Evolutionary conservation across 345 rosid species (phyloP), one percentile per base, ranked within the genome.

Genomic region (Syzygium oleosum): DNA sequence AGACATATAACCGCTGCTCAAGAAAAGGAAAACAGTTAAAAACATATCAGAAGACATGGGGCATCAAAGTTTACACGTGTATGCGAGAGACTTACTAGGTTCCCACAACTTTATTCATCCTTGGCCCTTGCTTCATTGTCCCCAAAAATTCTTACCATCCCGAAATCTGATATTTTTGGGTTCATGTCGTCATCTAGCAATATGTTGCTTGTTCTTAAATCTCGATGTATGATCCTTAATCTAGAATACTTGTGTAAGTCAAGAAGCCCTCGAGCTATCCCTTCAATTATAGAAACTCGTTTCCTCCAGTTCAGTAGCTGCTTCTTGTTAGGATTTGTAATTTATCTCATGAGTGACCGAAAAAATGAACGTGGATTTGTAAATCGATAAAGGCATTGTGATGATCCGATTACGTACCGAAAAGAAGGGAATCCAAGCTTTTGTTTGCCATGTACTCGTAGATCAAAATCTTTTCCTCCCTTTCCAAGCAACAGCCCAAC

Each of bases 171-270:
- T 34, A 90, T 90, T 84, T 87, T 91, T 8, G 91, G 88, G 52
- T 87, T 90, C 91, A 90, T 87, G 23, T 84, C 84, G 0, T n/a
- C 87, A 73, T 91, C 93, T 51, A 90, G 55, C 78, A 88, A 84
- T 58, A 89, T 77, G 84, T 91, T 89, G 68, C 91, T 87, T 25
- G 88, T 14, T 59, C 87, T 91, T 12, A 90, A 83, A 84, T 91
- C 91, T 61, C 90, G 83, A 38, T 88, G 90, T 29, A 90, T 90
- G 52, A 90, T 90, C 86, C 88, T 90, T 38, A 87, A 65, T 63
- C 91, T 88, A 6, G 90, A 91, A 49, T 91, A 89, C 80, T 88
- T 80, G 80, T 90, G 92, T 12, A 90, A 89, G 63, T 91, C 90
- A 3, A 89, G 77, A 52, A 90, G 63, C 16, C 92, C 92, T 12